Conservation (phyloP, 2,329 filamentous ascomycete species). For the Colletotrichum sublineola region DNA sequence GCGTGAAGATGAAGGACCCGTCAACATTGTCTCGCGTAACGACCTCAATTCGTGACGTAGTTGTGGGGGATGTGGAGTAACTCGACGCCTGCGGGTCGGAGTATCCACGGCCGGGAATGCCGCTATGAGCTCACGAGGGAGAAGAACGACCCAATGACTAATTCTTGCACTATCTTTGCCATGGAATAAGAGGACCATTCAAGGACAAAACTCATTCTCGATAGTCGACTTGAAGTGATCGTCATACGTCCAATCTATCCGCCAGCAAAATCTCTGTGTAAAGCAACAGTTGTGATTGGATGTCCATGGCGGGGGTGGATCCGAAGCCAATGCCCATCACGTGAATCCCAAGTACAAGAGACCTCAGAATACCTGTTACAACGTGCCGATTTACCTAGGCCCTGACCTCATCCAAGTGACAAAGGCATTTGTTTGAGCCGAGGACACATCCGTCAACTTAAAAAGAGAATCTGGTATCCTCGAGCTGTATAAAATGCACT, state of each 20-base stretch:
- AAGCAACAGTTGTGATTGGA: slow-evolving; percentile 36
- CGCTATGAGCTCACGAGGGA: not conserved
- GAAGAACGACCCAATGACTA: not conserved
- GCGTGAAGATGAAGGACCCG: slow-evolving; percentile 6
- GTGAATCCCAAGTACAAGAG: slow-evolving; percentile 43
- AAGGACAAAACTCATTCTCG: not conserved
- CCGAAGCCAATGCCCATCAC: slow-evolving; percentile 44
- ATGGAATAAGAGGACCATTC: not conserved
- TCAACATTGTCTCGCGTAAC: slow-evolving; percentile 2
- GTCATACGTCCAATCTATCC: not conserved
- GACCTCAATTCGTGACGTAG: not conserved
- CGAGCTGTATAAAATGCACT: slow-evolving; percentile 44
- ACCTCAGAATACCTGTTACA: slow-evolving; percentile 40
- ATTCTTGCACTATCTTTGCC: not conserved
- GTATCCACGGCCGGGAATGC: not conserved
- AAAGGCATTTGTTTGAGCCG: slow-evolving; percentile 42
- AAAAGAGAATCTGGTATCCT: slow-evolving; percentile 45
- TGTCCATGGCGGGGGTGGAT: slow-evolving; percentile 42
- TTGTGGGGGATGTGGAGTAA: not conserved
- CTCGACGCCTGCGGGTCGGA: not conserved
- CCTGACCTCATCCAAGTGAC: slow-evolving; percentile 45
- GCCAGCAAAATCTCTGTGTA: not conserved
- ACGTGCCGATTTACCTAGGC: slow-evolving; percentile 46
- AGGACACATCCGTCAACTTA: slow-evolving; percentile 41
- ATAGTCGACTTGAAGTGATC: not conserved